These are phyloP conservation scores for Fusarium musae DNA, from an alignment of 2,329 filamentous ascomycete species.

Conservation along the genomic window DNA sequence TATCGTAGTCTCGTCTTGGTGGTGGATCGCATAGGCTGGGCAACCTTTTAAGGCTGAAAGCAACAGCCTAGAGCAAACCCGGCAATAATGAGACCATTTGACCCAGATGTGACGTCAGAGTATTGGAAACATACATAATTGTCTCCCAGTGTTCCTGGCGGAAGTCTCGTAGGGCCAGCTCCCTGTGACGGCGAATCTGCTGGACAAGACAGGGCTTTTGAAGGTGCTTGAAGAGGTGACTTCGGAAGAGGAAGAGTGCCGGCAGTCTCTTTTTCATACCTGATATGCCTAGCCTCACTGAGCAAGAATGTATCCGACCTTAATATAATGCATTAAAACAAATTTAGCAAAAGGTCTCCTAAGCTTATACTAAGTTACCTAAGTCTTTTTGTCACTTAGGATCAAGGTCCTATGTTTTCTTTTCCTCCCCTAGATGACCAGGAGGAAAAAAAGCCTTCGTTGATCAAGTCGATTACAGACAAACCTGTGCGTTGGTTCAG, in stretches of 20 bases:
- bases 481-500: background rate
- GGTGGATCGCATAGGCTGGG: slow-evolving; percentile 11
- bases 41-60: slow-evolving; percentile 21
- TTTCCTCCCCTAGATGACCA: background rate
- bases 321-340: too few species aligned
- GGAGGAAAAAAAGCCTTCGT: background rate
- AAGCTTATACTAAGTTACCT: too few species aligned
- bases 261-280: background rate
- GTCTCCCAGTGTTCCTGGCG: background rate
- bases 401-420: too few species aligned
- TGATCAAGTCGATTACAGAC: background rate
- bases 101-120: slow-evolving; percentile 31
- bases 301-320: too few species aligned
- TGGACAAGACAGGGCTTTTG: background rate
- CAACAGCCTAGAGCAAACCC: slow-evolving; percentile 17
- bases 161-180: background rate
- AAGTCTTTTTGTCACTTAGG: too few species aligned
- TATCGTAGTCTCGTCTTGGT: background rate
- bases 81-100: slow-evolving; percentile 7
- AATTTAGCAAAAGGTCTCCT: too few species aligned
- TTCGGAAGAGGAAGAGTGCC: background rate
- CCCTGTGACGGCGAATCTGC: background rate
- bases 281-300: background rate
- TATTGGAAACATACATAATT: background rate
- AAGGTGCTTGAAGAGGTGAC: background rate